These are phyloP conservation scores for Testicularia cyperi DNA, from an alignment of 1,284 basidiomycete species.

Conservation along the genomic window DNA sequence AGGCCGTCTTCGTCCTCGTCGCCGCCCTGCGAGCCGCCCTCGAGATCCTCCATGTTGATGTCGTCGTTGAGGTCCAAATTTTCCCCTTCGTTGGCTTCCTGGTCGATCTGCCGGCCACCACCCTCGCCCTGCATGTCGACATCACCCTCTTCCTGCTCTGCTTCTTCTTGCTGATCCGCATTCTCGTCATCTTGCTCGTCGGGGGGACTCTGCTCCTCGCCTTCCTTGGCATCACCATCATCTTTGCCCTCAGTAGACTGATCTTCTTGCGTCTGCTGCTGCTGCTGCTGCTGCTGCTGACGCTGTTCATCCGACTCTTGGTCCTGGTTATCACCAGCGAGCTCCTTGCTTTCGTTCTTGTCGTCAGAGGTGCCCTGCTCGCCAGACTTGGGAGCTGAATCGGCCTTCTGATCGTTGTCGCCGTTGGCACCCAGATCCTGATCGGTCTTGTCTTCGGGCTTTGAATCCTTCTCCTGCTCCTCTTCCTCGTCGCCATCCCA, in stretches of 20 bases:
- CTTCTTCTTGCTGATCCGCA: constrained; percentile 45
- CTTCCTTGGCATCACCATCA: constrained; percentile 7
- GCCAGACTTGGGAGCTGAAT: constrained; percentile 35
- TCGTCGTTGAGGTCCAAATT: constrained; percentile 55
- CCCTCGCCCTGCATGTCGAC: constrained; percentile 61
- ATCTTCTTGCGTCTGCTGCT: constrained; percentile 62
- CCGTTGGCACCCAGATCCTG: constrained; percentile 59
- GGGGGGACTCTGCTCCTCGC: too few species aligned
- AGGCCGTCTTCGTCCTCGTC: constrained; percentile 64
- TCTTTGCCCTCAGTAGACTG: constrained; percentile 15
- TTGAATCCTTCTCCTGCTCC: constrained; percentile 63
- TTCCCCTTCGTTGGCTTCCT: constrained; percentile 57
- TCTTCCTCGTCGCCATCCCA: constrained; percentile 84
- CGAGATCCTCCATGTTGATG: constrained; percentile 44
- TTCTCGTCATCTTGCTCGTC: constrained; percentile 47
- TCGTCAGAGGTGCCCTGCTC: constrained; percentile 10
- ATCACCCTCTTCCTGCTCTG: constrained; percentile 56
- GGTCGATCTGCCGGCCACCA: constrained; percentile 56
- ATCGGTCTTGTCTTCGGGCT: constrained; percentile 60
- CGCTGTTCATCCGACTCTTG: constrained; percentile 57
- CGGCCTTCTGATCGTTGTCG: constrained; percentile 50
- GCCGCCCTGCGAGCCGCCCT: constrained; percentile 57
- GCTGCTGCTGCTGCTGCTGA: too few species aligned
- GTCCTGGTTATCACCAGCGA: constrained; percentile 62
- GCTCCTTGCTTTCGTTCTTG: constrained; percentile 61